Conservation (phyloP, 768 basidiomycete species). For the Agaricus blazei region DNA sequence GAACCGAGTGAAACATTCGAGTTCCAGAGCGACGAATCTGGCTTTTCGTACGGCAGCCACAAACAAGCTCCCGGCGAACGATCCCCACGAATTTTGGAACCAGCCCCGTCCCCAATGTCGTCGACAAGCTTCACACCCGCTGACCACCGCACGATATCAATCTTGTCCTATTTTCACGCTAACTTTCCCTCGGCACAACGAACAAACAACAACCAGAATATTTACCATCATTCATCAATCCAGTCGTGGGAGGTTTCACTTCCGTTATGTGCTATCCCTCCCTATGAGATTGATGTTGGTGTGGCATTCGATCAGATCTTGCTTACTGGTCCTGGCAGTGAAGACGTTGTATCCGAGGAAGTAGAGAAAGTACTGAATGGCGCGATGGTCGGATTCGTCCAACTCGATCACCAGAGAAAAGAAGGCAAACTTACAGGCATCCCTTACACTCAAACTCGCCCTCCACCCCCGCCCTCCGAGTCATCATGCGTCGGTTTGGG, state of each 20-base stretch:
- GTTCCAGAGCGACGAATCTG: conserved; percentile 26
- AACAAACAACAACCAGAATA: conserved; percentile 4
- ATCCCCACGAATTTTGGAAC: conserved; percentile 36
- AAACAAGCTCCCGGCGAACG: background rate
- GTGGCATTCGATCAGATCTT: conserved; percentile 58
- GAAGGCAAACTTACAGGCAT: conserved; percentile 18
- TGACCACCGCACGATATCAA: conserved; percentile 65
- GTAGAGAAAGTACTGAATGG: conserved; percentile 71
- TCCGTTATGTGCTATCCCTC: conserved; percentile 64
- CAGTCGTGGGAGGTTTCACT: conserved; percentile 58
- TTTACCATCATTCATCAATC: conserved; percentile 31
- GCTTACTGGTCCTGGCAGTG: conserved; percentile 67
- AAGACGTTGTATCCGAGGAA: conserved; percentile 74
- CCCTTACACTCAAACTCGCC: conserved; percentile 54
- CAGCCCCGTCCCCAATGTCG: conserved; percentile 36
- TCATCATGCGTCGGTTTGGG: conserved; percentile 75
- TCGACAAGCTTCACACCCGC: conserved; percentile 46
- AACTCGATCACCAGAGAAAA: background rate
- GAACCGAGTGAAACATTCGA: conserved; percentile 59
- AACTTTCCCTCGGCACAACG: conserved; percentile 21
- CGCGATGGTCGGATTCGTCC: conserved; percentile 72
- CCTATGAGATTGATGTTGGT: conserved; percentile 65
- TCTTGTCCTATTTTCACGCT: conserved; percentile 78
- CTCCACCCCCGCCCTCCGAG: conserved; percentile 49
- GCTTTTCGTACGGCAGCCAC: background rate